Evolutionary conservation across 345 rosid genomes (phyloP).

Genomic region (Isatis tinctoria): DNA sequence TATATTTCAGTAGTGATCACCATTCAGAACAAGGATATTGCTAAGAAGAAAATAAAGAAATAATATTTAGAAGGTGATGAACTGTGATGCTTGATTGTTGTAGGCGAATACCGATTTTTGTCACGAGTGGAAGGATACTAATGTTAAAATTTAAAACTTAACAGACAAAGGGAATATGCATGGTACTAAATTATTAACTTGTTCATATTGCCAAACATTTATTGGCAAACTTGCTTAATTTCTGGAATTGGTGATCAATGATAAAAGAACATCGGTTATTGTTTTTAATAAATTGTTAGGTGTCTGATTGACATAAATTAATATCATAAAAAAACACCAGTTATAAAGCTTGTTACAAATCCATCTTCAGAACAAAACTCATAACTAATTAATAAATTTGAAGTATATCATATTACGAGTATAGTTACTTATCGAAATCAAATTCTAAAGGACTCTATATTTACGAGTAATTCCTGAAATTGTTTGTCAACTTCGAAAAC

Average conservation of each 20-base stretch:
- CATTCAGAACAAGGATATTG: neutral
- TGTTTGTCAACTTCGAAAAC: too few species aligned
- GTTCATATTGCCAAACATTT: neutral
- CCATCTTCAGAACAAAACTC: neutral
- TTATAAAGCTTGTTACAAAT: neutral
- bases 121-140: slow-evolving; percentile 9
- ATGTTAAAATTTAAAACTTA: neutral
- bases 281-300: neutral
- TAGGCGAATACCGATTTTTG: neutral
- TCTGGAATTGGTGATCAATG: slow-evolving; percentile 5
- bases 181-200: neutral
- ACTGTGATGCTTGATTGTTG: neutral
- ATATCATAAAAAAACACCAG: neutral
- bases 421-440: neutral
- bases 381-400: neutral
- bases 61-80: neutral
- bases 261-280: neutral
- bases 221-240: slow-evolving; percentile 14
- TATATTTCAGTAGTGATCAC: neutral
- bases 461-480: neutral
- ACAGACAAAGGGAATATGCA: neutral
- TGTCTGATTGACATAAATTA: neutral
- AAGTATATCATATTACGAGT: neutral
- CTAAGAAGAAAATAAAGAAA: neutral
- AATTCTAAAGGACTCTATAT: neutral